Base-by-base conservation (phyloP, 306 rosid genomes). In the Casuarina glauca region DNA sequence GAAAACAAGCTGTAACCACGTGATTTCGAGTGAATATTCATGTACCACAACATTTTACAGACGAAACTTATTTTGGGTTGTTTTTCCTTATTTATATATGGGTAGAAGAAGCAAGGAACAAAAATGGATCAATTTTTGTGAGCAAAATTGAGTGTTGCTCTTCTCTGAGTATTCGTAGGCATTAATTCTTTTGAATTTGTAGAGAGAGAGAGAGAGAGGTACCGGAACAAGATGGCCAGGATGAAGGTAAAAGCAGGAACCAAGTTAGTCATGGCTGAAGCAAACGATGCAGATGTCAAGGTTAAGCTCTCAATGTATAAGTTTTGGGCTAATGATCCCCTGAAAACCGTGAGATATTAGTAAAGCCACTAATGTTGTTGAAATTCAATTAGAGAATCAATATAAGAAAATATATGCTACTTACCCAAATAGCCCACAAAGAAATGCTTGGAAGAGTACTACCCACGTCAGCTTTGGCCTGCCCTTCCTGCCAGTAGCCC, bases 341-440 rank as follows among this genome's bases (percentile, higher is more conserved):
- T 91, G 87, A 64, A 73, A 6, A 17, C 8, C 16, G 15, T 8
- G 6, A 19, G 39, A 3, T 10, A 1, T 9, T 3, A 13, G 58
- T 58, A 26, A 26, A 26, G 26, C 26, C 26, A 26, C 11, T 19
- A 20, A 26, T 7, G 32, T 26, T 26, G 49, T 3, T 16, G 49
- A 17, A 39, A 66, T 15, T n/a, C 9, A 41, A 67, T 42, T 3
- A 41, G 50, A 43, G 35, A 67, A 42, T 17, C 26, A 66, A 63
- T 36, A 36, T 62, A 2, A 62, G 32, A 19, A 38, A 41, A 64
- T 39, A 19, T 5, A 64, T 64, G 48, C 3, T 36, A 43, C 87
- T 44, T 82, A 92, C 98, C 98, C 97, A 81, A 94, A 88, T 44
- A 94, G 77, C 2, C 95, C 98, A 80, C 91, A 85, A 1, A 89